Conservation (phyloP, 2,329 filamentous ascomycete species). For the Nemania abortiva region DNA sequence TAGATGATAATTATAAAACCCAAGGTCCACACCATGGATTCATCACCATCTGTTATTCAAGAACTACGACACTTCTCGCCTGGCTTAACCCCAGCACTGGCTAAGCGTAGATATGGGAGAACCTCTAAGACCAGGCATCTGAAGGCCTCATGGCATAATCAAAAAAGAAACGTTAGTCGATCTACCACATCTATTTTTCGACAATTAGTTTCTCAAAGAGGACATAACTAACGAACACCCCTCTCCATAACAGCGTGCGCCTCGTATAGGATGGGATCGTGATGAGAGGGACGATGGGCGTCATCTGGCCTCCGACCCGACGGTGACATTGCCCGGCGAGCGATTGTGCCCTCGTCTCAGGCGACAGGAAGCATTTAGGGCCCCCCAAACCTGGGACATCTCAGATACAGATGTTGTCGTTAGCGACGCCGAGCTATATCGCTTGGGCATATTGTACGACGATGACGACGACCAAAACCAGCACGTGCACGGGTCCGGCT, state of each 20-base stretch:
- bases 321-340: conserved; percentile 42
- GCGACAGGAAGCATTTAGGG: conserved; percentile 49
- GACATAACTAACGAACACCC: conserved; percentile 8
- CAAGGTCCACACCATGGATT: conserved; percentile 20
- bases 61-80: background rate
- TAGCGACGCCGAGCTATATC: conserved; percentile 46
- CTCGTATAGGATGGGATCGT: conserved; percentile 29
- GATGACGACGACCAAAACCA: conserved; percentile 45
- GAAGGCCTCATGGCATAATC: background rate
- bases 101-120: conserved; percentile 15
- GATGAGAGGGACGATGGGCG: conserved; percentile 33
- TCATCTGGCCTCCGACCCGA: conserved; percentile 35
- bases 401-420: conserved; percentile 41
- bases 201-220: no score
- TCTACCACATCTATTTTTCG: background rate
- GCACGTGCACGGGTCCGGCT: conserved; percentile 39
- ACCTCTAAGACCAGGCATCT: conserved; percentile 13
- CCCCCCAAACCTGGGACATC: conserved; percentile 33
- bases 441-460: conserved; percentile 47
- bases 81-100: conserved; percentile 13
- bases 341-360: conserved; percentile 36
- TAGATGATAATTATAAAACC: conserved; percentile 1
- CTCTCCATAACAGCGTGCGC: conserved; percentile 2
- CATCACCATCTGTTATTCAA: conserved; percentile 7
- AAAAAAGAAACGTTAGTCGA: conserved; percentile 26